Evolutionary conservation across 805 yeast species (phyloP).

Genomic region (Teunomyces stri): DNA sequence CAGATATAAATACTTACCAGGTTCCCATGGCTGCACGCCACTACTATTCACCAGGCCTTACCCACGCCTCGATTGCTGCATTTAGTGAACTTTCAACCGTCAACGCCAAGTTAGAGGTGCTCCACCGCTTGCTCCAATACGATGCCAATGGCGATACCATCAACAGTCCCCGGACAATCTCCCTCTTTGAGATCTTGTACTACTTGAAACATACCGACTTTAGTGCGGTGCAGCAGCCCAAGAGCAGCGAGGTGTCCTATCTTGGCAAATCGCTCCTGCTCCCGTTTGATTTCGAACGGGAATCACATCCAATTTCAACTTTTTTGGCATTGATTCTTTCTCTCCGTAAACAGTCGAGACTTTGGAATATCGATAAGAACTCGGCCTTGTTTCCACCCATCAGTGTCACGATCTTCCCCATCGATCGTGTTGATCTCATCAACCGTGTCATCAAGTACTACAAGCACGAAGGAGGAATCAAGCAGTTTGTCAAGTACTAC

Average conservation of each 20-base stretch:
- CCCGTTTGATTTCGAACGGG: constrained; percentile 9
- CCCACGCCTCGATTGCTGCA: constrained; percentile 38
- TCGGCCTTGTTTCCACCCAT: constrained; percentile 28
- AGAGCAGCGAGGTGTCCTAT: neutral
- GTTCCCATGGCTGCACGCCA: constrained; percentile 36
- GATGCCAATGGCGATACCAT: constrained; percentile 30
- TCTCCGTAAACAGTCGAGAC: constrained; percentile 46
- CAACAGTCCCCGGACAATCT: constrained; percentile 29
- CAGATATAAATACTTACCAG: constrained; percentile 34
- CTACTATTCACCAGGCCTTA: constrained; percentile 34
- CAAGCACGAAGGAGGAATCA: constrained; percentile 18
- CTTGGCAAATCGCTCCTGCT: constrained; percentile 5
- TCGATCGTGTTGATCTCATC: constrained; percentile 11
- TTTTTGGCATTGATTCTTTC: constrained; percentile 47
- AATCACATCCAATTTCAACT: constrained; percentile 17
- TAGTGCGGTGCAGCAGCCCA: neutral
- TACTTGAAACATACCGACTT: constrained; percentile 6
- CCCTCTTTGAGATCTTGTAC: constrained; percentile 34
- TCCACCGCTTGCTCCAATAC: constrained; percentile 47
- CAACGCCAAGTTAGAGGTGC: constrained; percentile 41
- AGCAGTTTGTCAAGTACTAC: constrained; percentile 20
- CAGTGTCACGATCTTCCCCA: constrained; percentile 34
- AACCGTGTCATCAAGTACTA: constrained; percentile 17
- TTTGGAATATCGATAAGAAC: constrained; percentile 40
- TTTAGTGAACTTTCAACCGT: constrained; percentile 38